Percentiles rank a stretch among this genome's conserved stretches.
Conservation (phyloP, 352 stramenopile genomes). For the Phytophthora litchii region DNA sequence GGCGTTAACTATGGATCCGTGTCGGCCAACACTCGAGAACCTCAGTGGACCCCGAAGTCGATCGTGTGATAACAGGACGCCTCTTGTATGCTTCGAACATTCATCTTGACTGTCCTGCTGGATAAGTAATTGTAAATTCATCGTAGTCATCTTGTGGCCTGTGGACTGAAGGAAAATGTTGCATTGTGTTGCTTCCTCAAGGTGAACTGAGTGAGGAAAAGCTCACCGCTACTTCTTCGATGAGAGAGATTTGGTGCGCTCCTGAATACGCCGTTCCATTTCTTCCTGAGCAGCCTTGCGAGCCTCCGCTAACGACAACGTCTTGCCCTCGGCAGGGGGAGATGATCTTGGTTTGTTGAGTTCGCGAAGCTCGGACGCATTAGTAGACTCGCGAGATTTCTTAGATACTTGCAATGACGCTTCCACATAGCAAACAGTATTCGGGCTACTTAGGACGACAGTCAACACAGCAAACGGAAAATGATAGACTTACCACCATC, state of each 20-base stretch:
- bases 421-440: background rate
- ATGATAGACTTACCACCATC: background rate
- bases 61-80: constrained; percentile 33
- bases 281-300: constrained; percentile 21
- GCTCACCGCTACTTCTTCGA: constrained; percentile 10
- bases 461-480: background rate
- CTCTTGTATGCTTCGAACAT: constrained; percentile 26
- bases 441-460: background rate
- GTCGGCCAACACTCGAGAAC: constrained; percentile 30
- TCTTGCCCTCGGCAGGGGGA: background rate
- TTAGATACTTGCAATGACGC: background rate
- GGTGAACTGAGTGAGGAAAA: background rate
- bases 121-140: background rate
- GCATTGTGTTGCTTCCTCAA: no score
- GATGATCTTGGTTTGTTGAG: background rate
- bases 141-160: background rate
- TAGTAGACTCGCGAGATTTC: background rate
- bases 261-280: constrained; percentile 53
- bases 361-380: background rate
- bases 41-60: constrained; percentile 34
- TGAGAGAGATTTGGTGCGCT: constrained; percentile 42
- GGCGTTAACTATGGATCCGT: constrained; percentile 47
- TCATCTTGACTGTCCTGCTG: constrained; percentile 6
- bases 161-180: no score
- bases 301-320: constrained; percentile 3